Evolutionary conservation across 1,139 yeast genomes (phyloP), one percentile per base, ranked within the genome.

Genomic region (Taiozyma onychis): DNA sequence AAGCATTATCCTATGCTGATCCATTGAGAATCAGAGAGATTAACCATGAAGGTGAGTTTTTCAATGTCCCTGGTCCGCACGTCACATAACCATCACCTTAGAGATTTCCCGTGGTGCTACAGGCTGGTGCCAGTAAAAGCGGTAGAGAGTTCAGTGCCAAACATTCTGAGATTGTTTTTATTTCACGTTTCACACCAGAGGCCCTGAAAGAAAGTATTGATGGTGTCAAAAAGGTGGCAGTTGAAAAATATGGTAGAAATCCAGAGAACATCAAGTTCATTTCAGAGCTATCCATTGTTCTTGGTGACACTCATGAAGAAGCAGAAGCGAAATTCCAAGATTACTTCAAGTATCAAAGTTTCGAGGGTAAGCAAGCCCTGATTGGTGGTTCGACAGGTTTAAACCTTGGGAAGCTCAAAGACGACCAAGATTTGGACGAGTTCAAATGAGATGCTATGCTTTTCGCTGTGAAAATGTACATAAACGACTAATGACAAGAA

Each of bases 101-200:
- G 51, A 69, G 76, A 60, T 57, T 74, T 11, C 78, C 78, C 1
- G 69, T 73, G 9, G 64, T 75, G 39, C 64, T 75, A 43, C 79
- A 75, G 57, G 80, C 80, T 2, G 80, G 80, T 30, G 68, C 78
- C 9, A 73, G 77, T 1, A 62, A 68, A 32, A 68, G 69, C 37
- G 79, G 80, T 13, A 66, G 64, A 49, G 68, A 69, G 7, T 69
- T 71, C 56, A 78, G 77, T 35, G 78, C 78, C 14, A 68, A 69
- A 54, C 70, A 73, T 55, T 78, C 75, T 2, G 79, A 75, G 54
- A 65, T 68, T 7, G 71, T 73, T 21, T 73, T 43, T 54, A 61
- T 47, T 22, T 16, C 70, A 18, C 66, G 72, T 24, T 58, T 60
- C 39, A 47, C 58, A 26, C 65, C 69, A n/a, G 71, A 67, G 48